These are phyloP conservation scores for Lathyrus aphaca DNA, from an alignment of 306 rosid species.

Conservation along the genomic window DNA sequence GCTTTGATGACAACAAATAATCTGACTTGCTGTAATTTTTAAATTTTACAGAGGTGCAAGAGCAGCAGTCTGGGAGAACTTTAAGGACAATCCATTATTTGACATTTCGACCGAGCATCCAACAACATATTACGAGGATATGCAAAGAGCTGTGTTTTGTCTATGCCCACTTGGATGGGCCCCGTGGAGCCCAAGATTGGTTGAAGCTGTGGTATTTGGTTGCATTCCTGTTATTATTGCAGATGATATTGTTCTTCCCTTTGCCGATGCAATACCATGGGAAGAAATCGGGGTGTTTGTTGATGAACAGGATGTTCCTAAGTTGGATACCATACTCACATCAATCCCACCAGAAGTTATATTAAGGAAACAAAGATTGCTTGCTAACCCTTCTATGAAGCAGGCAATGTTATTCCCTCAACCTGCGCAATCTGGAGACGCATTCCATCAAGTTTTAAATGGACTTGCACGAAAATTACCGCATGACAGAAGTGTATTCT, in stretches of 20 bases:
- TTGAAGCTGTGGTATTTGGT: slow-evolving; percentile 94
- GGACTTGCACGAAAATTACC: slow-evolving; percentile 97
- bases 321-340: slow-evolving; percentile 84
- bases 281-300: slow-evolving; percentile 92
- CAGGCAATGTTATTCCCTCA: slow-evolving; percentile 98
- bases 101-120: slow-evolving; percentile 97
- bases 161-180: slow-evolving; percentile 99
- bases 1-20: background rate
- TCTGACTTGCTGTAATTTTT: slow-evolving; percentile 26
- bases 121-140: slow-evolving; percentile 92
- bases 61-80: slow-evolving; percentile 99
- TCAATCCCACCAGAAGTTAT: slow-evolving; percentile 86
- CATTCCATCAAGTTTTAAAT: slow-evolving; percentile 91
- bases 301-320: slow-evolving; percentile 84
- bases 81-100: slow-evolving; percentile 92
- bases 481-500: slow-evolving; percentile 58
- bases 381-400: slow-evolving; percentile 98
- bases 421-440: slow-evolving; percentile 89
- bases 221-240: slow-evolving; percentile 98
- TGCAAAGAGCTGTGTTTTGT: slow-evolving; percentile 96
- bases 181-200: slow-evolving; percentile 98
- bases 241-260: slow-evolving; percentile 93
- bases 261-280: slow-evolving; percentile 99
- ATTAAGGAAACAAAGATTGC: slow-evolving; percentile 87
- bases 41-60: slow-evolving; percentile 75